These are phyloP conservation scores for Termitomyces sp. DNA, from an alignment of 768 basidiomycete species.

Conservation along the genomic window DNA sequence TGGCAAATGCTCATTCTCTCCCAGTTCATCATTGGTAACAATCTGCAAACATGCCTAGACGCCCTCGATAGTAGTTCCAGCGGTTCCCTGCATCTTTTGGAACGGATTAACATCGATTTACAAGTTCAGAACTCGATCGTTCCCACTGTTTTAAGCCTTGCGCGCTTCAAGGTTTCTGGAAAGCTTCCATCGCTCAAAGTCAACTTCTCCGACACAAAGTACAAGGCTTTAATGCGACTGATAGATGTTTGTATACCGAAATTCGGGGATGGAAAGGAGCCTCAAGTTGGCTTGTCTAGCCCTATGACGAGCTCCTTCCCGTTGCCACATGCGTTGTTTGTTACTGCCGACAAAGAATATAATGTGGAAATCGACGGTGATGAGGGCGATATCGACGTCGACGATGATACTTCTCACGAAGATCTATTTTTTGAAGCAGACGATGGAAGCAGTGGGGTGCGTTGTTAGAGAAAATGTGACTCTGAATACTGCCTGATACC, in stretches of 20 bases:
- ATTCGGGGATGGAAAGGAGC: slow-evolving; percentile 51
- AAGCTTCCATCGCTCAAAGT: slow-evolving; percentile 83
- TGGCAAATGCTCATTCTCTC: slow-evolving; percentile 36
- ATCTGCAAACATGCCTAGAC: slow-evolving; percentile 75
- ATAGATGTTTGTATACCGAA: slow-evolving; percentile 89
- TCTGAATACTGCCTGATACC: background rate
- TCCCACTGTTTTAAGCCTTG: slow-evolving; percentile 74
- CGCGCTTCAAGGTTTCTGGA: slow-evolving; percentile 89
- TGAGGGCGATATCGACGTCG: slow-evolving; percentile 35
- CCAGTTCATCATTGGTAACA: slow-evolving; percentile 87
- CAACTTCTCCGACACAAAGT: slow-evolving; percentile 89
- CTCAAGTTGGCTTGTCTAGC: slow-evolving; percentile 13
- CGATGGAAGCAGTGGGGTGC: slow-evolving; percentile 57
- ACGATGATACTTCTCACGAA: slow-evolving; percentile 34
- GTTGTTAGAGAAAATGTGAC: slow-evolving; percentile 9
- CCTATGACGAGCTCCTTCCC: slow-evolving; percentile 40
- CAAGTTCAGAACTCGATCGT: slow-evolving; percentile 93
- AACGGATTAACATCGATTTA: slow-evolving; percentile 88
- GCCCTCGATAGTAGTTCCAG: slow-evolving; percentile 62
- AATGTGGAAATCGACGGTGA: slow-evolving; percentile 60
- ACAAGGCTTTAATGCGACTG: slow-evolving; percentile 88
- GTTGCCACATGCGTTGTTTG: slow-evolving; percentile 56
- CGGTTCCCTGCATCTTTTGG: slow-evolving; percentile 80
- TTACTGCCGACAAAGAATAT: slow-evolving; percentile 59
- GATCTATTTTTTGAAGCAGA: slow-evolving; percentile 75